Evolutionary conservation across 176 grass and related monocot genomes (phyloP).

Genomic region (Secale cereale): DNA sequence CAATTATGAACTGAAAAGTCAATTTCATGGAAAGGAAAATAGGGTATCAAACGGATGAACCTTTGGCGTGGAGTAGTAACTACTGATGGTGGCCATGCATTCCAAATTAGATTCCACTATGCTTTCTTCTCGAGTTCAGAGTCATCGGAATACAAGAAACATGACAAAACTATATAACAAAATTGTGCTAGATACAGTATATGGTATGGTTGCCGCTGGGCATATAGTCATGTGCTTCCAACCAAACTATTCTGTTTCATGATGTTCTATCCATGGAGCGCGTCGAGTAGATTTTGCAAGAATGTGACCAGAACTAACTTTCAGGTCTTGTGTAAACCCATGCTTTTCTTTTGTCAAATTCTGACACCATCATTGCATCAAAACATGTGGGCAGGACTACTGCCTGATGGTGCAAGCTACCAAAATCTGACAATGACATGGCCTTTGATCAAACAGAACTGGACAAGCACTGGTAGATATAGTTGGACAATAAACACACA

Average conservation of each 20-base stretch:
- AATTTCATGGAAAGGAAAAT: neutral
- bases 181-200: neutral
- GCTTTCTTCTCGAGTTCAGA: neutral
- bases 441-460: constrained; percentile 16
- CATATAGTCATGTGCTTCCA: constrained; percentile 3
- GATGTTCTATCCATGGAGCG: neutral
- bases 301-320: constrained; percentile 9
- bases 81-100: neutral
- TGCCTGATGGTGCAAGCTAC: constrained; percentile 12
- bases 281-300: neutral
- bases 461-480: constrained; percentile 18
- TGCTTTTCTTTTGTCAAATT: constrained; percentile 15
- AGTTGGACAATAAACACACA: constrained; percentile 32
- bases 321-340: neutral
- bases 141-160: neutral
- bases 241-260: neutral
- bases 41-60: neutral
- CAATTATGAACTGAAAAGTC: neutral
- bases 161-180: neutral
- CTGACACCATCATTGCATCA: neutral
- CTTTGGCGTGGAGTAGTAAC: neutral
- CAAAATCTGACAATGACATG: constrained; percentile 29
- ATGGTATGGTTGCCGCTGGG: neutral
- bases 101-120: neutral
- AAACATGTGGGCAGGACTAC: constrained; percentile 10